A percentile compares a stretch with the other conserved stretches of the same genome.
These are phyloP conservation scores for Colletotrichum somersetense DNA, from an alignment of 2,329 filamentous ascomycete genomes.

Conservation along the genomic window DNA sequence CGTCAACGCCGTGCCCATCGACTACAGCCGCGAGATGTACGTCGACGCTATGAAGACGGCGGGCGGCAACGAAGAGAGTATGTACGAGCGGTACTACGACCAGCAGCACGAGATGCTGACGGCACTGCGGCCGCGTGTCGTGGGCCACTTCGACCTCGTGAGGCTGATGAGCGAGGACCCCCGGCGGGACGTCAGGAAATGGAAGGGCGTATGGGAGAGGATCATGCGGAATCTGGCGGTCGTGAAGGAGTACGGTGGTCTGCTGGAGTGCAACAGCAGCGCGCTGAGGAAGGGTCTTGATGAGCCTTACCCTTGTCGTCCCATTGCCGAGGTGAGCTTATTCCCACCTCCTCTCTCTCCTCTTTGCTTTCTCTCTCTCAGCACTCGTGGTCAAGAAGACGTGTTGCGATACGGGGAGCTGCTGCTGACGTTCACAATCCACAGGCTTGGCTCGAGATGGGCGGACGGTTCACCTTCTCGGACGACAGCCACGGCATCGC, in stretches of 20 bases:
- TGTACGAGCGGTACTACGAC: slow-evolving; percentile 91
- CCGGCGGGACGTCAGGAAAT: slow-evolving; percentile 68
- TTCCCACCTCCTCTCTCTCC: slow-evolving; percentile 20
- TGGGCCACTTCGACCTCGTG: slow-evolving; percentile 96
- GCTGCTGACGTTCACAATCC: slow-evolving; percentile 6
- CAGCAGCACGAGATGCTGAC: slow-evolving; percentile 85
- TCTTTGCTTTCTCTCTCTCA: not conserved
- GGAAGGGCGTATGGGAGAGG: slow-evolving; percentile 77
- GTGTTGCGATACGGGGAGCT: not conserved
- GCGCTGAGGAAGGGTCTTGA: slow-evolving; percentile 89
- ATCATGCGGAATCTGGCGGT: slow-evolving; percentile 80
- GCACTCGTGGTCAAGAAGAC: not conserved
- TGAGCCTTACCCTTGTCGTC: slow-evolving; percentile 87
- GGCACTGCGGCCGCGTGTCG: slow-evolving; percentile 78
- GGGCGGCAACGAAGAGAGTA: slow-evolving; percentile 72
- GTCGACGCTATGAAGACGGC: slow-evolving; percentile 66
- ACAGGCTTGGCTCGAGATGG: slow-evolving; percentile 77
- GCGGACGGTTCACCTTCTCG: slow-evolving; percentile 88
- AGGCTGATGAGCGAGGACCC: slow-evolving; percentile 81
- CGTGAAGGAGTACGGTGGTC: slow-evolving; percentile 79
- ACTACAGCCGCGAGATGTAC: slow-evolving; percentile 82
- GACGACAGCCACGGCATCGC: slow-evolving; percentile 94
- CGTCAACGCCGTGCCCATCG: slow-evolving; percentile 86
- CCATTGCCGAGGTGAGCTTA: slow-evolving; percentile 78
- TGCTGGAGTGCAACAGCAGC: slow-evolving; percentile 91